phyloP scores from a whole-genome alignment of 257 asterid genomes.

The Nicotiana paniculata region DNA sequence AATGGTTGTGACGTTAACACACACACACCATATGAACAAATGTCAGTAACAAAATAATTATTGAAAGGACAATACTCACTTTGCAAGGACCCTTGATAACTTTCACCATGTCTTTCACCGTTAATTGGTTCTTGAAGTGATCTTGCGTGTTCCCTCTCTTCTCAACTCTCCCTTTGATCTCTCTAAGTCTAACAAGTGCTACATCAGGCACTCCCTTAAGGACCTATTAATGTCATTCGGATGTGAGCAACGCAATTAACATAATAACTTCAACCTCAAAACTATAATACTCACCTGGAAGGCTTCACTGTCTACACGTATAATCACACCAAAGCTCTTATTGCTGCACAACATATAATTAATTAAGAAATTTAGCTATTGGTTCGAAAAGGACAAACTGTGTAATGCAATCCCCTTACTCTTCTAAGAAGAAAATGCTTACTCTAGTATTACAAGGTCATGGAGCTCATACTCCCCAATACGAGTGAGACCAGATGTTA shows the following conservation, averaged over 20 bases:
- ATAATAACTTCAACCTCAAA: neutral
- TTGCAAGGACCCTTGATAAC: slow-evolving; percentile 85
- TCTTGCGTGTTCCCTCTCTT: slow-evolving; percentile 60
- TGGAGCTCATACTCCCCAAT: slow-evolving; percentile 96
- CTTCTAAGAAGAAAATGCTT: slow-evolving; percentile 19
- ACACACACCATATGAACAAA: slow-evolving; percentile 5
- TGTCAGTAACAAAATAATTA: neutral
- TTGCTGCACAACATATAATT: slow-evolving; percentile 46
- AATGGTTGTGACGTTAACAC: slow-evolving; percentile 5
- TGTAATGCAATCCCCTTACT: neutral
- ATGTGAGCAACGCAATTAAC: slow-evolving; percentile 15
- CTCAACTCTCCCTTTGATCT: slow-evolving; percentile 77
- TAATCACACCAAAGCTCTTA: slow-evolving; percentile 85
- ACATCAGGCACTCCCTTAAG: slow-evolving; percentile 91
- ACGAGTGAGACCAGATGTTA: slow-evolving; percentile 78
- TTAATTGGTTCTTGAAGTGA: slow-evolving; percentile 56
- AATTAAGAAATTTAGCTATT: neutral
- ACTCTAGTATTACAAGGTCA: slow-evolving; percentile 88
- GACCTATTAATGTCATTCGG: slow-evolving; percentile 46
- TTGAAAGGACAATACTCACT: slow-evolving; percentile 35
- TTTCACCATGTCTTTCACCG: slow-evolving; percentile 84
- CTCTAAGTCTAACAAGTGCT: slow-evolving; percentile 82
- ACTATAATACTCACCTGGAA: slow-evolving; percentile 52
- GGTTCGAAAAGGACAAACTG: slow-evolving; percentile 3
- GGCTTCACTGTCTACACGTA: slow-evolving; percentile 95